A percentile compares a stretch with the other conserved stretches of the same genome.
These are phyloP conservation scores for Acer negundo DNA, from an alignment of 345 rosid species.

Conservation along the genomic window DNA sequence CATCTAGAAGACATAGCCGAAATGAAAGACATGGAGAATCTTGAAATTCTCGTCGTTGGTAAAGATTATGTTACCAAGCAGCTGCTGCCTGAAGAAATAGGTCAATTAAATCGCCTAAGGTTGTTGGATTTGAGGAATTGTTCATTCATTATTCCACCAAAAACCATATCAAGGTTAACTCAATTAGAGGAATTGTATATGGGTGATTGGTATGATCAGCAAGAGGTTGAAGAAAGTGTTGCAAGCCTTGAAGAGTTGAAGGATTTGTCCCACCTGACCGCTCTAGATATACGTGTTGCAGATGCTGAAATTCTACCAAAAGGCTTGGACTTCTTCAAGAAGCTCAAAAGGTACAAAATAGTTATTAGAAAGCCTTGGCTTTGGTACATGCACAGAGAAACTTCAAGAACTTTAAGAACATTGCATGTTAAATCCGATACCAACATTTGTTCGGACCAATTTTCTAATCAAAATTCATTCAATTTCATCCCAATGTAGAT, in stretches of 20 bases:
- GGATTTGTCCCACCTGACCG: conserved; percentile 17
- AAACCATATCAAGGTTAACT: conserved; percentile 8
- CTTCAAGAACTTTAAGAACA: too few relatives aligned
- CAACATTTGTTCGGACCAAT: neutral
- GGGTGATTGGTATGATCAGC: conserved; percentile 8
- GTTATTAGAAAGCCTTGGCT: neutral
- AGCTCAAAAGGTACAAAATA: neutral
- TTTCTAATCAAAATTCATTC: too few relatives aligned
- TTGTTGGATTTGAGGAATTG: conserved; percentile 6
- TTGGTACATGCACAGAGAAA: too few relatives aligned
- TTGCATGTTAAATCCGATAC: too few relatives aligned
- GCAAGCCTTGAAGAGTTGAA: conserved; percentile 31
- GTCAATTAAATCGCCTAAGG: conserved; percentile 9
- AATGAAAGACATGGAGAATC: conserved; percentile 1
- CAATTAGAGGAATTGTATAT: conserved; percentile 32
- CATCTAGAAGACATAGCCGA: neutral
- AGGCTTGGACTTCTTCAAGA: neutral
- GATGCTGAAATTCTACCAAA: neutral
- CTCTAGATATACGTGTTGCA: conserved; percentile 12
- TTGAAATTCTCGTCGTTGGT: conserved; percentile 23
- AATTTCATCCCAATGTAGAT: too few relatives aligned
- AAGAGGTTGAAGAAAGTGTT: conserved; percentile 23
- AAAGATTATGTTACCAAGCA: conserved; percentile 19
- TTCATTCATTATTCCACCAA: conserved; percentile 17
- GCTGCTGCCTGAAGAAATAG: conserved; percentile 25